phyloP scores from a whole-genome alignment of 2,329 filamentous ascomycete genomes.

The Aspergillus pseudonomiae region DNA sequence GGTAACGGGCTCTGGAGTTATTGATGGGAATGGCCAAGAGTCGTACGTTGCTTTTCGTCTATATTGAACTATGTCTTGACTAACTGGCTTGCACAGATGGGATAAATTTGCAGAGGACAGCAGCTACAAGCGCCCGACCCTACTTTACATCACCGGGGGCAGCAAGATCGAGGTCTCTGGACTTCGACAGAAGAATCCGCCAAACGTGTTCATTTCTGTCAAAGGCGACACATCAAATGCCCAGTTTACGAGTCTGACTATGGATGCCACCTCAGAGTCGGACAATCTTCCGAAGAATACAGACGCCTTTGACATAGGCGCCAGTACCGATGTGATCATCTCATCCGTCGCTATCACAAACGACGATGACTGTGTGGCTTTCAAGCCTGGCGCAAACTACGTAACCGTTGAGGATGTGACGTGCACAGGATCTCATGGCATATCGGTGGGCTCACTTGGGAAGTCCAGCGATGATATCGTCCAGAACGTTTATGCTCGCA shows the following conservation, averaged over 20 bases:
- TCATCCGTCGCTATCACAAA: slow-evolving; percentile 42
- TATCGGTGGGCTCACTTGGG: slow-evolving; percentile 53
- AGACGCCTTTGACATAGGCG: slow-evolving; percentile 49
- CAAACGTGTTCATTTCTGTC: slow-evolving; percentile 50
- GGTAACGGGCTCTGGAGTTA: slow-evolving; percentile 44
- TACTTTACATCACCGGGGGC: slow-evolving; percentile 45
- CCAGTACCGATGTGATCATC: slow-evolving; percentile 42
- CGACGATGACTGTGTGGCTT: slow-evolving; percentile 51
- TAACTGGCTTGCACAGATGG: slow-evolving; percentile 20
- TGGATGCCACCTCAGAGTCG: slow-evolving; percentile 46
- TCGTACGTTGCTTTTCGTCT: slow-evolving; percentile 23
- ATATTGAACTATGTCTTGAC: background rate
- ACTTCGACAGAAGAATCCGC: slow-evolving; percentile 47
- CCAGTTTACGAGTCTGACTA: slow-evolving; percentile 39
- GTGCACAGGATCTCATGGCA: slow-evolving; percentile 52
- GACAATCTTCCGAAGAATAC: slow-evolving; percentile 45
- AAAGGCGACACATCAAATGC: slow-evolving; percentile 42
- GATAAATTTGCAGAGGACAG: slow-evolving; percentile 46
- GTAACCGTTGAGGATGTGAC: slow-evolving; percentile 46
- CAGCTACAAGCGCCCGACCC: slow-evolving; percentile 45
- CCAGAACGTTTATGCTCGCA: slow-evolving; percentile 46
- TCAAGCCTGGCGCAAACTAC: slow-evolving; percentile 47
- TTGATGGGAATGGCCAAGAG: slow-evolving; percentile 53
- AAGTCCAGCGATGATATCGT: slow-evolving; percentile 45
- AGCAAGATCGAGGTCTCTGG: slow-evolving; percentile 43